Percentiles rank a stretch among this genome's conserved stretches.
These are phyloP conservation scores for Vararia minispora DNA, from an alignment of 768 basidiomycete genomes.

Conservation along the genomic window DNA sequence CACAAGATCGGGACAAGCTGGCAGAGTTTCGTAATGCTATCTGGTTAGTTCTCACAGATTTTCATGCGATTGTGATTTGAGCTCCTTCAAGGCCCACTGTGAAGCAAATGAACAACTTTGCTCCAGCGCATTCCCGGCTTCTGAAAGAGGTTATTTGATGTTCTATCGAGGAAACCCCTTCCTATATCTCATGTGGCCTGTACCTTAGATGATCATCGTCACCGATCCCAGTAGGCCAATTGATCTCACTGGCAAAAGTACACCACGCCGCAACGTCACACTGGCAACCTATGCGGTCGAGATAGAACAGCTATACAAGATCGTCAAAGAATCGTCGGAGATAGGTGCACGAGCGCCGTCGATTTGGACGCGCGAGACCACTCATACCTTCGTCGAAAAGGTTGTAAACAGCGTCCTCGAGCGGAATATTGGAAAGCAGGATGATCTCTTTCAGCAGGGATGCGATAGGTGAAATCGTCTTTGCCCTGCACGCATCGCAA, in stretches of 20 bases:
- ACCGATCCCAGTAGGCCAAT: conserved; percentile 31
- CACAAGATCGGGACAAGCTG: conserved; percentile 18
- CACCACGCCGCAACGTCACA: conserved; percentile 30
- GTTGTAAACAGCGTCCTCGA: conserved; percentile 13
- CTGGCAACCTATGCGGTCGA: conserved; percentile 30
- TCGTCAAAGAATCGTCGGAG: not conserved
- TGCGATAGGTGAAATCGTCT: conserved; percentile 9
- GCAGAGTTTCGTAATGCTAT: conserved; percentile 25
- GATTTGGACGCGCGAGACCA: not conserved
- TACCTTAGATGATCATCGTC: conserved; percentile 33
- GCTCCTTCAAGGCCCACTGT: conserved; percentile 25
- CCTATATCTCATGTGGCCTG: not conserved
- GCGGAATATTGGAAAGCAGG: conserved; percentile 6
- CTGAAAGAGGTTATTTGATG: conserved; percentile 31
- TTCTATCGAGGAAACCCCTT: not conserved
- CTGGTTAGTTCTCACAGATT: no score
- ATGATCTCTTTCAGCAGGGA: conserved; percentile 14
- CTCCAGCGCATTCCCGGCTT: conserved; percentile 33
- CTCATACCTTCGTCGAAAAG: not conserved
- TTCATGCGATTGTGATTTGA: no score
- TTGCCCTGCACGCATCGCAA: no score
- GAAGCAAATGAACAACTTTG: conserved; percentile 28
- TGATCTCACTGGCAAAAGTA: conserved; percentile 34
- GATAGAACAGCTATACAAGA: conserved; percentile 32
- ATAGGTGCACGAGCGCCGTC: not conserved